Evolutionary conservation across 2,329 filamentous ascomycete species (phyloP).

Genomic region (Akanthomyces uredinophilus): DNA sequence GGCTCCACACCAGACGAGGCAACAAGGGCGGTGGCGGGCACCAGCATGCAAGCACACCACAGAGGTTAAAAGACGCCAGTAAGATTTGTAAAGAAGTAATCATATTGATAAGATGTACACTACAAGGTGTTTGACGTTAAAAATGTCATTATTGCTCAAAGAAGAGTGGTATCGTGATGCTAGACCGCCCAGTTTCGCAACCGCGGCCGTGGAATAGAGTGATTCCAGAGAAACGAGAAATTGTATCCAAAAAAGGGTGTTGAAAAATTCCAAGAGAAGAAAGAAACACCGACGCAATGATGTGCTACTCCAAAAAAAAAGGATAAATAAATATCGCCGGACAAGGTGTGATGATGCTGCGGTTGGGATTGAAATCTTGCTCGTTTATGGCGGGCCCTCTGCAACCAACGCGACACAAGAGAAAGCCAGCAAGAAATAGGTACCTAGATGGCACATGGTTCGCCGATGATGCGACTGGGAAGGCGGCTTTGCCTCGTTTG

Average conservation of each 20-base stretch:
- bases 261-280: not conserved
- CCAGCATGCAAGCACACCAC: no score
- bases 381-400: not conserved
- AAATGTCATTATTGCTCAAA: no score
- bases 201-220: not conserved
- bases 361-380: not conserved
- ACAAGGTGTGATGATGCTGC: not conserved
- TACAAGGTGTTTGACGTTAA: not conserved
- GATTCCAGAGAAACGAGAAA: not conserved
- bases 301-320: not conserved
- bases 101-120: not conserved
- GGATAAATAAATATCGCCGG: no score
- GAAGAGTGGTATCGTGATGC: conserved; percentile 7
- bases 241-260: not conserved
- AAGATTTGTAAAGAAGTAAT: no score
- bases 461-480: no score
- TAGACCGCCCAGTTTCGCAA: conserved; percentile 9
- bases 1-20: no score
- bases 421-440: no score
- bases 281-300: conserved; percentile 1
- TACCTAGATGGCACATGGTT: no score
- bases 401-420: no score
- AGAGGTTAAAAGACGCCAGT: no score
- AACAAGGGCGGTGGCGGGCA: no score
- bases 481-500: not conserved